Conservation (phyloP, 768 basidiomycete genomes). For the Amanita polypyramis region DNA sequence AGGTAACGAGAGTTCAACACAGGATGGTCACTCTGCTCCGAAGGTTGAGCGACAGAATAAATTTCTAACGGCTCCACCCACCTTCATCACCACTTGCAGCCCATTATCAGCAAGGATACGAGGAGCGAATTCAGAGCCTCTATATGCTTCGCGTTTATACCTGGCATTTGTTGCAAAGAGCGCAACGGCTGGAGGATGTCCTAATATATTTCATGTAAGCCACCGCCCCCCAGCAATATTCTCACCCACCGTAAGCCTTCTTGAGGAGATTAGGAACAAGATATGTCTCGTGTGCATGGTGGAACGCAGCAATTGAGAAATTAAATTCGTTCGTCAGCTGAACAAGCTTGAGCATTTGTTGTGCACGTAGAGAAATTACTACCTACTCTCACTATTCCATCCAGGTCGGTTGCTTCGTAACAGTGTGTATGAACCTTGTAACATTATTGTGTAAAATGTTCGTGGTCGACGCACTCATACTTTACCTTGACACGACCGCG, state of each 20-base stretch:
- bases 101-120: conserved; percentile 58
- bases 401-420: conserved; percentile 57
- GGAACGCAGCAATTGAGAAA: conserved; percentile 66
- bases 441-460: not conserved
- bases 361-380: not conserved
- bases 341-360: not conserved
- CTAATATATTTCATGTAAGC: conserved; percentile 17
- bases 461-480: not conserved
- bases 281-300: conserved; percentile 74
- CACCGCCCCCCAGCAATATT: not conserved
- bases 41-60: not conserved
- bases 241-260: conserved; percentile 44
- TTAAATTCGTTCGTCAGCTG: conserved; percentile 55
- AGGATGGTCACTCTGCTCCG: conserved; percentile 47
- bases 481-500: conserved; percentile 62
- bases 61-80: conserved; percentile 3
- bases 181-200: conserved; percentile 59
- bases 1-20: conserved; percentile 60
- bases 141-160: conserved; percentile 71
- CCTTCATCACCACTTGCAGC: conserved; percentile 72
- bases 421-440: conserved; percentile 45
- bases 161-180: conserved; percentile 52
- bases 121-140: conserved; percentile 72
- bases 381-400: conserved; percentile 51
- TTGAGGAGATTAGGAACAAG: conserved; percentile 79